These are phyloP conservation scores for Rhodotorula diobovata DNA, from an alignment of 768 basidiomycete species.

Conservation along the genomic window DNA sequence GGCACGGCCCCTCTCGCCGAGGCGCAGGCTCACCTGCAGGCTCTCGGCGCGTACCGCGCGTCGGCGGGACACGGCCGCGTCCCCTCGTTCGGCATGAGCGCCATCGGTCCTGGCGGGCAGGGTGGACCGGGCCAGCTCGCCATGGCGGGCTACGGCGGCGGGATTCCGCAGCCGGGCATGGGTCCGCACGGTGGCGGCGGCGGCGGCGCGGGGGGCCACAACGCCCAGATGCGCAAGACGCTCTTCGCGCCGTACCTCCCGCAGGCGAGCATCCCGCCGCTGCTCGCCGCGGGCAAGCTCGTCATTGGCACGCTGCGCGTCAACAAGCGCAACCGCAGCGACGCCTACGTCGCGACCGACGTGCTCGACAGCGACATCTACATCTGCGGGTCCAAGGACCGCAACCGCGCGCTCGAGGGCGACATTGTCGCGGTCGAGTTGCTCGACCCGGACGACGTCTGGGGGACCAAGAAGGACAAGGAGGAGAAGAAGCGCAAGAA, in stretches of 20 bases:
- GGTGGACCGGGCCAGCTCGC: constrained; percentile 80
- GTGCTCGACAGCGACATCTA: constrained; percentile 98
- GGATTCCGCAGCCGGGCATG: constrained; percentile 70
- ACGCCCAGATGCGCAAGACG: constrained; percentile 94
- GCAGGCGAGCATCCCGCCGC: constrained; percentile 87
- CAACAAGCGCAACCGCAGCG: constrained; percentile 96
- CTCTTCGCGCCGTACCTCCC: constrained; percentile 98
- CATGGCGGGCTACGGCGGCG: constrained; percentile 67
- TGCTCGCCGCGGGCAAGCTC: constrained; percentile 91
- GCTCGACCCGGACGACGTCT: constrained; percentile 61
- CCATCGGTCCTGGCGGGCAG: constrained; percentile 68
- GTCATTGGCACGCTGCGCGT: constrained; percentile 92
- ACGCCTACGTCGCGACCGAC: constrained; percentile 97
- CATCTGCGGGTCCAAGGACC: constrained; percentile 93
- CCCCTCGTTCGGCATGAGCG: constrained; percentile 48
- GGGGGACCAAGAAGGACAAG: constrained; percentile 97
- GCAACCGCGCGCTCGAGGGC: constrained; percentile 95
- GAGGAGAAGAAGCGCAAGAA: constrained; percentile 99
- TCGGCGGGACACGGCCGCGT: constrained; percentile 43
- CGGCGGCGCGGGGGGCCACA: constrained; percentile 62
- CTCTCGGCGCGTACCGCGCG: constrained; percentile 76
- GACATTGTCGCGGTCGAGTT: constrained; percentile 98
- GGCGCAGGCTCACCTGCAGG: constrained; percentile 93
- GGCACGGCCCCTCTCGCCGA: constrained; percentile 72
- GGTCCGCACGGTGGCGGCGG: constrained; percentile 43